phyloP scores from a whole-genome alignment of 1,284 basidiomycete genomes.

The Ceratobasidium sp. region DNA sequence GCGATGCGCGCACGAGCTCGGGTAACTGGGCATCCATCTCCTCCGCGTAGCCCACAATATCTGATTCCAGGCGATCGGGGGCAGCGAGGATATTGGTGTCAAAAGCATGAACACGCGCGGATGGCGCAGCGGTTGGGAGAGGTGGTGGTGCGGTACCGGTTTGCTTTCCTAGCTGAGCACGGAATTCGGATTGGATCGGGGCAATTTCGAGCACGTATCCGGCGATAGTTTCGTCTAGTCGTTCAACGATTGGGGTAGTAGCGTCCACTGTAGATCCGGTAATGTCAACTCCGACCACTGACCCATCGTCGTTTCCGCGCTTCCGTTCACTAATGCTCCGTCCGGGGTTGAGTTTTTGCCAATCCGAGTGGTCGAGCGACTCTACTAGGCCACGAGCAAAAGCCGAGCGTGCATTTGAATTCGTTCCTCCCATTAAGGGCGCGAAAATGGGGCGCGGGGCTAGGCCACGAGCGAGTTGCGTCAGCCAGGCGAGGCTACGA shows the following conservation, averaged over 20 bases:
- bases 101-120: conserved; percentile 50
- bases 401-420: conserved; percentile 67
- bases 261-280: background rate
- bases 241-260: conserved; percentile 16
- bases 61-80: conserved; percentile 61
- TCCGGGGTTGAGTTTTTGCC: conserved; percentile 63
- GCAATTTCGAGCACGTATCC: conserved; percentile 79
- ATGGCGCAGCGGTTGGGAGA: conserved; percentile 48
- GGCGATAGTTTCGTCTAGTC: conserved; percentile 74
- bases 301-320: conserved; percentile 22
- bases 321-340: conserved; percentile 56
- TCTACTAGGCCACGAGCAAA: conserved; percentile 74
- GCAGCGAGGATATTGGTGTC: conserved; percentile 68
- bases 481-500: conserved; percentile 73
- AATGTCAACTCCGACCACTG: background rate
- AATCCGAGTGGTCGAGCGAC: conserved; percentile 68
- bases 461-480: conserved; percentile 57
- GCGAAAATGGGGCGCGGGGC: conserved; percentile 61
- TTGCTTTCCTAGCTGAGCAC: conserved; percentile 4
- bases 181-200: conserved; percentile 63
- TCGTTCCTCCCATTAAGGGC: conserved; percentile 74
- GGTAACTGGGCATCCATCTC: conserved; percentile 31
- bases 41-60: conserved; percentile 28
- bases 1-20: conserved; percentile 70
- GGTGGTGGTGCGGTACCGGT: conserved; percentile 36